Evolutionary conservation across 768 basidiomycete genomes (phyloP).

Genomic region (Boletus speciosus): DNA sequence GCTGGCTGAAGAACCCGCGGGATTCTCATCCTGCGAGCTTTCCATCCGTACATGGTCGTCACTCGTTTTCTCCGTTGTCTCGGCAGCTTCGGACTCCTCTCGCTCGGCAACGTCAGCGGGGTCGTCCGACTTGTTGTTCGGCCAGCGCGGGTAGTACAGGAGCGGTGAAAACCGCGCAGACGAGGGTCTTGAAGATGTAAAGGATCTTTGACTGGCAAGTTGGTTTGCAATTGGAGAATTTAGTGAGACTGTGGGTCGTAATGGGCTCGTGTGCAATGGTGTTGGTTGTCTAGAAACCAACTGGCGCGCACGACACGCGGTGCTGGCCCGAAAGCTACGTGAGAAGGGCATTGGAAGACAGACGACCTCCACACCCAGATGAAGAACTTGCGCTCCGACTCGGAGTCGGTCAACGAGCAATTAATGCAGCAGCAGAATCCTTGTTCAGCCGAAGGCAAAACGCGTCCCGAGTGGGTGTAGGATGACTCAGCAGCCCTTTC

Average conservation of each 20-base stretch:
- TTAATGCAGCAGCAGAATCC: not conserved
- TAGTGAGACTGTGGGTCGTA: slow-evolving; percentile 2
- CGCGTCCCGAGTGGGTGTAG: not conserved
- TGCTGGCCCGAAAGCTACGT: slow-evolving; percentile 16
- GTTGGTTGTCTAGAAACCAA: slow-evolving; percentile 8
- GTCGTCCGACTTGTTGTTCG: slow-evolving; percentile 34
- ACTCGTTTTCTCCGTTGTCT: slow-evolving; percentile 15
- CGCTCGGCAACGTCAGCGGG: slow-evolving; percentile 21
- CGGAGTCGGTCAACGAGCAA: not conserved
- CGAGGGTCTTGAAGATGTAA: slow-evolving; percentile 23
- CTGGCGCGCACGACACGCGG: slow-evolving; percentile 10
- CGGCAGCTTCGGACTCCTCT: slow-evolving; percentile 25
- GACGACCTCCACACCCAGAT: slow-evolving; percentile 16
- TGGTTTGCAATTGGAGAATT: slow-evolving; percentile 5
- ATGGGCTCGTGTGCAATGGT: slow-evolving; percentile 11
- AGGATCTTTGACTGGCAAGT: slow-evolving; percentile 19
- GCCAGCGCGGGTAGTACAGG: slow-evolving; percentile 37
- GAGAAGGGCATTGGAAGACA: slow-evolving; percentile 24
- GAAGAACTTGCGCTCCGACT: not conserved
- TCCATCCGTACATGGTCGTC: slow-evolving; percentile 22
- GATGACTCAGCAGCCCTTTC: slow-evolving; percentile 18
- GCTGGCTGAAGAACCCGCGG: slow-evolving; percentile 30
- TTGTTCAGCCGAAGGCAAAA: slow-evolving; percentile 1
- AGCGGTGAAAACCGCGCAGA: slow-evolving; percentile 32
- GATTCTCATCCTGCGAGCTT: slow-evolving; percentile 29